Evolutionary conservation across 202 grass and related monocot genomes (phyloP).

Genomic region (Zoysia matrella): DNA sequence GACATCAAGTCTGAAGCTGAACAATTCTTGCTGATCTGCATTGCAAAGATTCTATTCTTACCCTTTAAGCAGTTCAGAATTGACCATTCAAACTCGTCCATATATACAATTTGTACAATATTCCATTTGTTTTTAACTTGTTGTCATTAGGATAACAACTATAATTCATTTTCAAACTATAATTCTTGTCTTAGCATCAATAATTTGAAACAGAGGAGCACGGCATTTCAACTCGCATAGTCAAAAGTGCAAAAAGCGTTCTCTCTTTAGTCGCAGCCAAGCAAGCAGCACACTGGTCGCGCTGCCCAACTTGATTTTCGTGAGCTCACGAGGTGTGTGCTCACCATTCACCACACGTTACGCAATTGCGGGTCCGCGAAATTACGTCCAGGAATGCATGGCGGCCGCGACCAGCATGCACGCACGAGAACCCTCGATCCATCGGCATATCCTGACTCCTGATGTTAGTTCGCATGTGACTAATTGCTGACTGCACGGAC

Average conservation of each 20-base stretch:
- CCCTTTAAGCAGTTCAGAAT: neutral
- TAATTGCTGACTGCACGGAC: constrained; percentile 24
- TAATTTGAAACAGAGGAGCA: neutral
- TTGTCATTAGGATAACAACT: too few relatives aligned
- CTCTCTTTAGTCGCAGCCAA: neutral
- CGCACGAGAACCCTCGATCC: neutral
- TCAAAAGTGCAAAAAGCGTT: constrained; percentile 2
- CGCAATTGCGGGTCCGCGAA: neutral
- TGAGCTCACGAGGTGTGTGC: neutral
- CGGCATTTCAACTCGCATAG: neutral
- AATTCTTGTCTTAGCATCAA: neutral
- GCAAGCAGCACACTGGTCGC: neutral
- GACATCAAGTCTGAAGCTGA: neutral
- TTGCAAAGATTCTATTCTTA: neutral
- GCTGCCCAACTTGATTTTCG: too few relatives aligned
- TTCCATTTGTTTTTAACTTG: too few relatives aligned
- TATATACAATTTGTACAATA: too few relatives aligned
- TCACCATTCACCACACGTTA: neutral
- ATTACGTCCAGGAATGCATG: neutral
- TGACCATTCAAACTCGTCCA: too few relatives aligned
- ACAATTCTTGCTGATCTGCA: neutral
- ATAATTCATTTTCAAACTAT: too few relatives aligned
- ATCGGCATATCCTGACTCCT: too few relatives aligned
- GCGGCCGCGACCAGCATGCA: neutral
- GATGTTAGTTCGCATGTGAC: neutral